Conservation (phyloP, 352 stramenopile species). For the Phytopythium chamaehyphon region DNA sequence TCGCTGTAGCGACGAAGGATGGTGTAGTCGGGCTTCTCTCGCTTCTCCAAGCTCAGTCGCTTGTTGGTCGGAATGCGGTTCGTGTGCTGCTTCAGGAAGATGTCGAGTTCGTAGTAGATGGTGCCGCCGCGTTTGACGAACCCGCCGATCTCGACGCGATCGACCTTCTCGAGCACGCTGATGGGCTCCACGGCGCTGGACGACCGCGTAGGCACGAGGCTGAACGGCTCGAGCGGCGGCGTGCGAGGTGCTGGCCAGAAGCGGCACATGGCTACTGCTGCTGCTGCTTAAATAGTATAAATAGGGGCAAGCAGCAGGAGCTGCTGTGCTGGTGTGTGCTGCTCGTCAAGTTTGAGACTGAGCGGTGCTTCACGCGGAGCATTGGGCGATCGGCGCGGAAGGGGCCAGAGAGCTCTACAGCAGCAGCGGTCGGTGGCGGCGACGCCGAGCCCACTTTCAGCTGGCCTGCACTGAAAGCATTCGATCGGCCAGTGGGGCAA, state of each 20-base stretch:
- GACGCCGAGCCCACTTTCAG: background rate
- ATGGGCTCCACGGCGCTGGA: slow-evolving; percentile 33
- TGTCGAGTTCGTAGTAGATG: slow-evolving; percentile 43
- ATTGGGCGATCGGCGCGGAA: background rate
- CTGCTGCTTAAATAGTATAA: slow-evolving; percentile 3
- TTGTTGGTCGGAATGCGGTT: slow-evolving; percentile 19
- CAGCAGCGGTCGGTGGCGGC: background rate
- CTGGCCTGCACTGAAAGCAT: background rate
- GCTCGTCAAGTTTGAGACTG: slow-evolving; percentile 4
- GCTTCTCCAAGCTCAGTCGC: slow-evolving; percentile 6
- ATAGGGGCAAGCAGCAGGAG: background rate
- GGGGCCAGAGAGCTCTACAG: no score
- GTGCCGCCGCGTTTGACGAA: slow-evolving; percentile 32
- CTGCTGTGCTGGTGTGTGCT: background rate
- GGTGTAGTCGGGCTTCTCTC: slow-evolving; percentile 23
- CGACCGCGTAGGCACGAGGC: slow-evolving; percentile 29
- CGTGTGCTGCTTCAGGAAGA: slow-evolving; percentile 41
- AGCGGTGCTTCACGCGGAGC: background rate
- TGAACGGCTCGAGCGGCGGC: slow-evolving; percentile 30
- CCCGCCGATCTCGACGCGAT: slow-evolving; percentile 37
- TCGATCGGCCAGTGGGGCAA: background rate
- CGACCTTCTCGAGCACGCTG: slow-evolving; percentile 33
- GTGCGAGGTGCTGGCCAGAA: slow-evolving; percentile 27
- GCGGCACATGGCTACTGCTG: slow-evolving; percentile 13
- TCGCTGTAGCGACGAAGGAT: slow-evolving; percentile 28